Base-by-base conservation (phyloP, 2,329 filamentous ascomycete species). In the Colletotrichum cuscutae region DNA sequence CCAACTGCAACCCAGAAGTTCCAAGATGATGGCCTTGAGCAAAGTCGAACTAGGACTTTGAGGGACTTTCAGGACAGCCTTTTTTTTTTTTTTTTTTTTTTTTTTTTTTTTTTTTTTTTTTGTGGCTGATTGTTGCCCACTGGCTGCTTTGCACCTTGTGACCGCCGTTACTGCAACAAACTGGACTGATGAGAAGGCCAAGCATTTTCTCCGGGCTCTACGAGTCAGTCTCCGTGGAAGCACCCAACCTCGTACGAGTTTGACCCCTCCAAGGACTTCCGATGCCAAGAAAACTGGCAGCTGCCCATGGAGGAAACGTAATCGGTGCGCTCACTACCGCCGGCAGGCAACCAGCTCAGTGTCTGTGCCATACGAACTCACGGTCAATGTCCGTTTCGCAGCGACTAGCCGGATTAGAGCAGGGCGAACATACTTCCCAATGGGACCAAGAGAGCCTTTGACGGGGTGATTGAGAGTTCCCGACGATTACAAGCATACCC, bases 231-330 rank as follows among this genome's bases (percentile, higher is more conserved):
- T 60, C 65, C 53, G 32, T 57, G 30, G 46, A 58, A 59, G 53
- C 65, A 52, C 56, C 62, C 69, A 68, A 54, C 30, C 65, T 72
- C 65, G 65, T 72, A 72, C 69, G 65, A 72, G 53, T 54, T 53
- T 68, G 15, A 49, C 24, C 11, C 26, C 24, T 60, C 59, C 69
- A 69, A 72, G 9, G 59, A 64, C 65, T 68, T 69, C 64, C 65
- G 65, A 72, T 72, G 69, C 69, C 65, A 68, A 72, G 69, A 53
- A 22, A 61, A 46, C 15, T 68, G 42, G 52, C 65, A 72, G 52
- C 58, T 63, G 64, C 53, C 46, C 28, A 65, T 57, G 24, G 56
- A 58, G 12, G 52, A 63, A 63, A 63, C 58, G 69, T 59, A 72
- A 68, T 63, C 58, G 52, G 57, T 24, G 28, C 58, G 22, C 35